A percentile compares a stretch with the other conserved stretches of the same genome.
Conservation (phyloP, 1,284 basidiomycete genomes). For the Moesziomyces antarcticus region DNA sequence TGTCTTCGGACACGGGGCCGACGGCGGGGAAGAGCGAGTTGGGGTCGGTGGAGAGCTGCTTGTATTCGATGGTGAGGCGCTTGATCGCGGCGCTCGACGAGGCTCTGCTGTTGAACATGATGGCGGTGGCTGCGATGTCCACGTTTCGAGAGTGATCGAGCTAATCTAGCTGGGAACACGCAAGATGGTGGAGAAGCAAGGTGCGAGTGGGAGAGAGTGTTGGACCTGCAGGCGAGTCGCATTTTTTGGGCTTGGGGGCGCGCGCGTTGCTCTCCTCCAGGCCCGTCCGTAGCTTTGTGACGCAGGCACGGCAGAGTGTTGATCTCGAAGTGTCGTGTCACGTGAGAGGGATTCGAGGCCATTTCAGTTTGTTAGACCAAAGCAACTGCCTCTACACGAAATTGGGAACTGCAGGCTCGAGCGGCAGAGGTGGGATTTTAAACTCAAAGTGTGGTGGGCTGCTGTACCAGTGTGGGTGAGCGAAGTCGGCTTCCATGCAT, state of each 20-base stretch:
- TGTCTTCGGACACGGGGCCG: conserved; percentile 90
- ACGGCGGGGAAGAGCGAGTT: conserved; percentile 63
- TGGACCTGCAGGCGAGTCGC: conserved; percentile 11
- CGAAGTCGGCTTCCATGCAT: too few relatives aligned
- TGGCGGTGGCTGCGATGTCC: conserved; percentile 2
- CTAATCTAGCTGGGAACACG: too few relatives aligned
- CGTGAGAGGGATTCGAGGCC: background rate
- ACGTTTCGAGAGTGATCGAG: background rate
- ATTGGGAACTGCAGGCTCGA: background rate
- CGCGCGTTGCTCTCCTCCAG: background rate
- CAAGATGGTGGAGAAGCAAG: conserved; percentile 1
- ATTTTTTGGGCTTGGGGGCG: background rate
- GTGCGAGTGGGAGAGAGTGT: background rate
- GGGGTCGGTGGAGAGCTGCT: conserved; percentile 64
- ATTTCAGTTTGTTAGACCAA: too few relatives aligned
- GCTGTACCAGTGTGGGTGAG: too few relatives aligned
- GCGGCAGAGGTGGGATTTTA: too few relatives aligned
- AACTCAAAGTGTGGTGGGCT: too few relatives aligned
- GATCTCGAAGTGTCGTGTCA: conserved; percentile 9
- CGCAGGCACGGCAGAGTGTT: conserved; percentile 6
- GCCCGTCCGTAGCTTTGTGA: too few relatives aligned
- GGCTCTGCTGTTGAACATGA: conserved; percentile 52
- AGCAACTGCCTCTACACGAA: background rate
- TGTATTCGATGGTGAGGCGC: conserved; percentile 67
- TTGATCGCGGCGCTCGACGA: conserved; percentile 61